Evolutionary conservation across 2,329 filamentous ascomycete genomes (phyloP).

Genomic region (Capronia coronata): DNA sequence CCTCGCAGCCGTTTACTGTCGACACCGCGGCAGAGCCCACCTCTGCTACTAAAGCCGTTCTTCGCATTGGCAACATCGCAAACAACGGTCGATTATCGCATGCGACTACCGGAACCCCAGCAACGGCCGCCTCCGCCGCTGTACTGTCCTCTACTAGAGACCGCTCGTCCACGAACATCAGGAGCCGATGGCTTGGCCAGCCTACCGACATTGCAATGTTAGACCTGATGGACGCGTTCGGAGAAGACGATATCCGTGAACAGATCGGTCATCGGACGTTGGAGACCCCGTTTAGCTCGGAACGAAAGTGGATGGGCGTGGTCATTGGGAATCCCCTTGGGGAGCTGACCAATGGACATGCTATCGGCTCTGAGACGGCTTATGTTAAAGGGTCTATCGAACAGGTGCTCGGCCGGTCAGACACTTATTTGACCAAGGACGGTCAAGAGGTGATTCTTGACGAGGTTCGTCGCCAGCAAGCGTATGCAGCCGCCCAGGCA

Average conservation of each 20-base stretch:
- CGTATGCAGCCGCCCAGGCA: conserved; percentile 68
- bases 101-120: conserved; percentile 61
- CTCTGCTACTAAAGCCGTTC: conserved; percentile 67
- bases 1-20: conserved; percentile 51
- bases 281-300: conserved; percentile 93
- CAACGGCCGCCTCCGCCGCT: conserved; percentile 65
- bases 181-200: conserved; percentile 92
- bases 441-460: conserved; percentile 83
- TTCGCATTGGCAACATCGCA: conserved; percentile 91
- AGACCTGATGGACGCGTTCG: conserved; percentile 82
- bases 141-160: conserved; percentile 79
- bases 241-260: conserved; percentile 84
- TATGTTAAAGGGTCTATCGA: conserved; percentile 96
- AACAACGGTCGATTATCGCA: conserved; percentile 84
- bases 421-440: conserved; percentile 80
- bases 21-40: conserved; percentile 56
- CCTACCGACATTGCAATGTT: conserved; percentile 97
- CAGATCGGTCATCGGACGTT: conserved; percentile 72
- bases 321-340: conserved; percentile 56
- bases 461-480: conserved; percentile 64
- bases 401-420: conserved; percentile 75
- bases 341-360: conserved; percentile 46
- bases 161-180: conserved; percentile 53
- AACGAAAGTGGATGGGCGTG: conserved; percentile 99
- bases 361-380: conserved; percentile 66